Percentiles rank a stretch among this genome's conserved stretches.
phyloP scores from a whole-genome alignment of 2,329 filamentous ascomycete genomes.

The Cryphonectria parasitica region DNA sequence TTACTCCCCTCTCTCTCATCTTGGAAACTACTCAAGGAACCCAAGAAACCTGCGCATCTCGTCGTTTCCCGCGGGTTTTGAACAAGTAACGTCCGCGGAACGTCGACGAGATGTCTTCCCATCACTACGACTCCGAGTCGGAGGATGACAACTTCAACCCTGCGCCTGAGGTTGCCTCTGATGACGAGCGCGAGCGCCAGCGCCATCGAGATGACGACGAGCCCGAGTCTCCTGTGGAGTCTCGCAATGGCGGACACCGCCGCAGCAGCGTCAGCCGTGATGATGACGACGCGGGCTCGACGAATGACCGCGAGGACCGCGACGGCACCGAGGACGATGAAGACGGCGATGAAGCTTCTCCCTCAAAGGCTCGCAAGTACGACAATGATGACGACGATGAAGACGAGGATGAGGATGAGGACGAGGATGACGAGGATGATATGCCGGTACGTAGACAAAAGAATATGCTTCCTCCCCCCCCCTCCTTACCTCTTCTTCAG shows the following conservation, averaged over 20 bases:
- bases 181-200: slow-evolving; percentile 57
- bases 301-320: slow-evolving; percentile 16
- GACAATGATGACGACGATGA: slow-evolving; percentile 52
- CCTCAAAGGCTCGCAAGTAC: slow-evolving; percentile 29
- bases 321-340: slow-evolving; percentile 10
- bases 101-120: slow-evolving; percentile 48
- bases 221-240: slow-evolving; percentile 32
- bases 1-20: background rate
- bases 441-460: slow-evolving; percentile 26
- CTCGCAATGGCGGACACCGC: slow-evolving; percentile 33
- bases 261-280: slow-evolving; percentile 31
- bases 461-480: background rate
- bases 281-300: slow-evolving; percentile 32
- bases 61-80: background rate
- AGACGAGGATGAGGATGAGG: slow-evolving; percentile 50
- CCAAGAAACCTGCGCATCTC: no score
- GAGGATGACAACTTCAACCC: slow-evolving; percentile 93
- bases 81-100: background rate
- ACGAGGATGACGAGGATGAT: slow-evolving; percentile 38
- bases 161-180: slow-evolving; percentile 71
- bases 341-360: slow-evolving; percentile 36
- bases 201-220: slow-evolving; percentile 42
- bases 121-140: slow-evolving; percentile 68
- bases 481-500: no score
- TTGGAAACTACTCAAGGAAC: background rate